Conservation (phyloP, 1,139 yeast genomes). For the Candida dubliniensis region DNA sequence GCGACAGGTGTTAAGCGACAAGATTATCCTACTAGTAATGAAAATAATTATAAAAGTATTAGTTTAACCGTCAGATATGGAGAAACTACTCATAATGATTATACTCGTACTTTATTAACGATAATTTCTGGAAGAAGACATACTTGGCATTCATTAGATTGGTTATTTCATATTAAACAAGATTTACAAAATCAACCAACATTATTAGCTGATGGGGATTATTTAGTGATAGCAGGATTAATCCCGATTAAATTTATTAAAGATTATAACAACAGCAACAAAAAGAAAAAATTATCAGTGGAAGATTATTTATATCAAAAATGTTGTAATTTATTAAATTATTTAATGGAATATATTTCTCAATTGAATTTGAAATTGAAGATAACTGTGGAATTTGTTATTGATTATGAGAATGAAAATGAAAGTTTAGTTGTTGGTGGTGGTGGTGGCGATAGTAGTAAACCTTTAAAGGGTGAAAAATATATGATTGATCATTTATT, state of each 20-base stretch:
- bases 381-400: slow-evolving; percentile 55
- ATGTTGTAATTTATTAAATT: slow-evolving; percentile 41
- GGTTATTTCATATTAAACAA: slow-evolving; percentile 28
- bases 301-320: slow-evolving; percentile 38
- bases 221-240: slow-evolving; percentile 39
- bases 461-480: slow-evolving; percentile 28
- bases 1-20: slow-evolving; percentile 9
- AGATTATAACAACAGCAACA: slow-evolving; percentile 18
- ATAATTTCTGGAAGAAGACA: slow-evolving; percentile 44
- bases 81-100: slow-evolving; percentile 23
- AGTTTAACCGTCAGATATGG: slow-evolving; percentile 40
- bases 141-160: slow-evolving; percentile 47
- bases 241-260: slow-evolving; percentile 32
- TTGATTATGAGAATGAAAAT: slow-evolving; percentile 21
- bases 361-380: slow-evolving; percentile 36
- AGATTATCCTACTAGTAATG: slow-evolving; percentile 36
- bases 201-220: slow-evolving; percentile 41
- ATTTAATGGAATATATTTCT: slow-evolving; percentile 26
- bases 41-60: slow-evolving; percentile 42
- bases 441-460: slow-evolving; percentile 7
- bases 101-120: slow-evolving; percentile 35
- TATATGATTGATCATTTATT: slow-evolving; percentile 38
- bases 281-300: slow-evolving; percentile 13
- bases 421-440: too few relatives aligned
- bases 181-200: slow-evolving; percentile 9